Percentiles rank a stretch among this genome's conserved stretches.
Evolutionary conservation across 1,284 basidiomycete species (phyloP).

Genomic region (Apiotrichum sp.): DNA sequence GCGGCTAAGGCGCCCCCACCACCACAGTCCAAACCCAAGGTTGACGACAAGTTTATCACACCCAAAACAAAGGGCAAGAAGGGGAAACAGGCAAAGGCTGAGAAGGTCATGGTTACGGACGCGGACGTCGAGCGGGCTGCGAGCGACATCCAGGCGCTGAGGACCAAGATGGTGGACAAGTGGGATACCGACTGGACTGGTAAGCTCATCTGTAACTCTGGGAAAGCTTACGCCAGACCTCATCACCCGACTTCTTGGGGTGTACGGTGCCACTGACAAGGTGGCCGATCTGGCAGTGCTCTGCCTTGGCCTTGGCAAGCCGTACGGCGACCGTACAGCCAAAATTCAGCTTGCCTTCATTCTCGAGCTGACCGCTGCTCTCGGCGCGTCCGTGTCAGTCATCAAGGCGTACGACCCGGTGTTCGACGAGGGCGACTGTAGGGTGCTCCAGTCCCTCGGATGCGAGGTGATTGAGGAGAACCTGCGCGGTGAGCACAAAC

Average conservation of each 20-base stretch:
- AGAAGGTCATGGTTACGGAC: conserved; percentile 10
- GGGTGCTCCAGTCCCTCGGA: conserved; percentile 21
- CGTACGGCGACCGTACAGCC: conserved; percentile 35
- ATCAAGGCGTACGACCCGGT: conserved; percentile 37
- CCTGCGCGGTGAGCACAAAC: conserved; percentile 25
- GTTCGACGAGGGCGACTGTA: conserved; percentile 31
- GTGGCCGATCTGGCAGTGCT: conserved; percentile 16
- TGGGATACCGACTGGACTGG: conserved; percentile 33
- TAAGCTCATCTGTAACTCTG: conserved; percentile 9
- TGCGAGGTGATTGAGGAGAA: conserved; percentile 29
- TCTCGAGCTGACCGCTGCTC: conserved; percentile 9
- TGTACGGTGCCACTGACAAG: not conserved
- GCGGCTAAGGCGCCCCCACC: conserved; percentile 6
- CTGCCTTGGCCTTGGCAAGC: conserved; percentile 39
- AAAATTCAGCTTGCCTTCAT: conserved; percentile 41
- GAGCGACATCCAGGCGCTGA: conserved; percentile 23
- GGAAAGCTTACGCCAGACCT: conserved; percentile 4
- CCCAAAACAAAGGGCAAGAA: conserved; percentile 17
- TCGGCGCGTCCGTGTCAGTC: conserved; percentile 6
- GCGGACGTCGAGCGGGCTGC: conserved; percentile 17
- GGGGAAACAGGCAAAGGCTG: conserved; percentile 6
- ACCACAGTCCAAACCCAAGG: conserved; percentile 4
- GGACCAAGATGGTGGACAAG: conserved; percentile 35
- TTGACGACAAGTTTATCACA: conserved; percentile 10
- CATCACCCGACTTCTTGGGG: not conserved